Conservation (phyloP, 345 rosid species). For the Murraya koenigii region DNA sequence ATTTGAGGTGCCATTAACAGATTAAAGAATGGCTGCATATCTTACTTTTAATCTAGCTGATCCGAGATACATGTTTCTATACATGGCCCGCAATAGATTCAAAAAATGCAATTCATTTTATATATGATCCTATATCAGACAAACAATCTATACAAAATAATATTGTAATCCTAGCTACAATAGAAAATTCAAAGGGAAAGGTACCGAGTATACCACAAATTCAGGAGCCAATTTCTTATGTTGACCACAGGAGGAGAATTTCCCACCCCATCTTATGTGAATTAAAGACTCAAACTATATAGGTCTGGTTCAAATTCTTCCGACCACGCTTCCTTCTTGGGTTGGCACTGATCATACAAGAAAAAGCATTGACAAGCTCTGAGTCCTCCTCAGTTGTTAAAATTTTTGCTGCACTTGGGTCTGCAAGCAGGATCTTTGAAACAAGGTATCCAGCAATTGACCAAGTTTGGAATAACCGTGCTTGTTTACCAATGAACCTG, state of each 20-base stretch:
- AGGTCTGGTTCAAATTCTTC: slow-evolving; percentile 38
- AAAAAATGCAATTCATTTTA: neutral
- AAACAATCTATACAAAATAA: slow-evolving; percentile 14
- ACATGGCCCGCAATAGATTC: too few species aligned
- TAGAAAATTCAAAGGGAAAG: neutral
- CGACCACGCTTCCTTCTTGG: slow-evolving; percentile 48
- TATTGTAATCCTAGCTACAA: neutral
- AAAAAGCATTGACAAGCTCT: slow-evolving; percentile 48
- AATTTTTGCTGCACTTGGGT: slow-evolving; percentile 43
- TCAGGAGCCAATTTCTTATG: neutral
- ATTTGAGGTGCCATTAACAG: neutral
- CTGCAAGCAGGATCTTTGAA: slow-evolving; percentile 44
- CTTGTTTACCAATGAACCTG: slow-evolving; percentile 48
- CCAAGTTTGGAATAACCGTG: slow-evolving; percentile 53
- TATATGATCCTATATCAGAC: slow-evolving; percentile 10
- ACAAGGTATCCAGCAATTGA: slow-evolving; percentile 54
- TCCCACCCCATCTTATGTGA: neutral
- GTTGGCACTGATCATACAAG: slow-evolving; percentile 51
- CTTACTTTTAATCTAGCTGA: neutral
- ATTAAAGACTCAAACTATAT: slow-evolving; percentile 32
- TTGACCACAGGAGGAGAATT: neutral
- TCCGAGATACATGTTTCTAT: too few species aligned
- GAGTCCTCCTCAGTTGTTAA: slow-evolving; percentile 47
- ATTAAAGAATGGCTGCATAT: neutral
- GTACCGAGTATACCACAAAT: neutral